Evolutionary conservation across 1,284 basidiomycete genomes (phyloP).

Genomic region (Tilletia horrida): DNA sequence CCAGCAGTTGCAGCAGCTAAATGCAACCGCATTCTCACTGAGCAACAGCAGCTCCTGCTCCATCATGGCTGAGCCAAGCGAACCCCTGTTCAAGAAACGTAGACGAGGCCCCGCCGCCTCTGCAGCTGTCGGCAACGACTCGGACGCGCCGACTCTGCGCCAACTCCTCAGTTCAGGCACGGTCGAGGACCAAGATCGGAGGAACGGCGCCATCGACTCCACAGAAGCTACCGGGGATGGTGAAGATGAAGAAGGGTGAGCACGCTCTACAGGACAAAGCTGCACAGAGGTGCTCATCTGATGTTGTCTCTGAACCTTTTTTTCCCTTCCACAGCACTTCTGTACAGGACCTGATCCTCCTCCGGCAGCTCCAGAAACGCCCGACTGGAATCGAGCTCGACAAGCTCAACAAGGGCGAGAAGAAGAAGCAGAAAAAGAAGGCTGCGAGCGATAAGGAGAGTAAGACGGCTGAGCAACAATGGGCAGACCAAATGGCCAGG

Average conservation of each 20-base stretch:
- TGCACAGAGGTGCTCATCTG: background rate
- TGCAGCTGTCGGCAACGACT: background rate
- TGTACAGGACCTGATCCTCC: constrained; percentile 76
- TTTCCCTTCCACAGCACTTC: constrained; percentile 25
- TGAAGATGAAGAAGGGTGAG: background rate
- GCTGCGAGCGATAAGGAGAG: constrained; percentile 29
- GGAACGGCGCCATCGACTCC: background rate
- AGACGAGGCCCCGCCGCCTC: background rate
- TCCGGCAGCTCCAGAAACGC: constrained; percentile 69
- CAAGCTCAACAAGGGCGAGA: constrained; percentile 78
- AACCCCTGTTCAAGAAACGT: constrained; percentile 5
- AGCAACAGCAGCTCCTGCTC: too few relatives aligned
- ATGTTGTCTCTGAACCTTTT: background rate
- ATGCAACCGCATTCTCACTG: too few relatives aligned
- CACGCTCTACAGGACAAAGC: background rate
- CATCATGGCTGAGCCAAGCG: background rate
- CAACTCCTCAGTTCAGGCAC: background rate
- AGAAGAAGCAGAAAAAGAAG: constrained; percentile 64
- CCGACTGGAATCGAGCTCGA: constrained; percentile 80
- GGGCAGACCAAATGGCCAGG: constrained; percentile 30
- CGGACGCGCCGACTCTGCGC: background rate
- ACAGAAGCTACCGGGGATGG: background rate
- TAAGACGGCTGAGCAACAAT: constrained; percentile 28
- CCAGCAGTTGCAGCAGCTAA: too few relatives aligned
- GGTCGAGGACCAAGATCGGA: background rate